phyloP scores from a whole-genome alignment of 805 yeast genomes.

The Ogataea nakhonphanomensis region DNA sequence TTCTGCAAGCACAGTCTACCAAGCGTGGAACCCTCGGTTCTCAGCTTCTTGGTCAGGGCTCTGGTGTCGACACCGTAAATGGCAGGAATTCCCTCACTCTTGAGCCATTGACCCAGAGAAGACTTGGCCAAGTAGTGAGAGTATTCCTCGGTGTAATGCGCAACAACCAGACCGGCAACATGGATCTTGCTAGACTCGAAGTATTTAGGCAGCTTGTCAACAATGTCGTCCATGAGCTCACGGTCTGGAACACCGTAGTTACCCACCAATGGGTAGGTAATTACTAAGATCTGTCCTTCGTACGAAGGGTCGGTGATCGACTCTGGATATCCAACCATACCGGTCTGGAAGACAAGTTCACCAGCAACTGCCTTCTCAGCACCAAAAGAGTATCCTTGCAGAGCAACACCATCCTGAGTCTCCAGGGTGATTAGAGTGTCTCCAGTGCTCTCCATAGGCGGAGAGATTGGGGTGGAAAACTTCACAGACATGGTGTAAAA shows the following conservation, averaged over 20 bases:
- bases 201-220: slow-evolving; percentile 77
- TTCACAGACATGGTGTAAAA: slow-evolving; percentile 33
- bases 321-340: slow-evolving; percentile 99
- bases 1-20: slow-evolving; percentile 79
- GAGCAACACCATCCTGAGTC: slow-evolving; percentile 77
- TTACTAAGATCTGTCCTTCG: slow-evolving; percentile 94
- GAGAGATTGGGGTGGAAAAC: slow-evolving; percentile 81
- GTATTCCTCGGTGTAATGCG: slow-evolving; percentile 94
- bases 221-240: slow-evolving; percentile 65
- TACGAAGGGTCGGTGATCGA: slow-evolving; percentile 97
- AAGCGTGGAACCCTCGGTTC: slow-evolving; percentile 88
- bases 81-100: slow-evolving; percentile 90
- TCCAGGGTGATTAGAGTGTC: slow-evolving; percentile 85
- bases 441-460: slow-evolving; percentile 81
- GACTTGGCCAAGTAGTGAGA: slow-evolving; percentile 92
- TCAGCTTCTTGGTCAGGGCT: slow-evolving; percentile 85
- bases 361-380: slow-evolving; percentile 88
- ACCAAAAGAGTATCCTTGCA: slow-evolving; percentile 97
- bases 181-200: slow-evolving; percentile 92
- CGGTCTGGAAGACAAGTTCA: slow-evolving; percentile 98
- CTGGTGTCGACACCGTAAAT: slow-evolving; percentile 98
- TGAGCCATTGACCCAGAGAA: slow-evolving; percentile 90
- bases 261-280: slow-evolving; percentile 95
- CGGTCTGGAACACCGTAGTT: slow-evolving; percentile 99
- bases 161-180: slow-evolving; percentile 94